Conservation (phyloP, 2,329 filamentous ascomycete species). For the Orbilia blumenaviensis region DNA sequence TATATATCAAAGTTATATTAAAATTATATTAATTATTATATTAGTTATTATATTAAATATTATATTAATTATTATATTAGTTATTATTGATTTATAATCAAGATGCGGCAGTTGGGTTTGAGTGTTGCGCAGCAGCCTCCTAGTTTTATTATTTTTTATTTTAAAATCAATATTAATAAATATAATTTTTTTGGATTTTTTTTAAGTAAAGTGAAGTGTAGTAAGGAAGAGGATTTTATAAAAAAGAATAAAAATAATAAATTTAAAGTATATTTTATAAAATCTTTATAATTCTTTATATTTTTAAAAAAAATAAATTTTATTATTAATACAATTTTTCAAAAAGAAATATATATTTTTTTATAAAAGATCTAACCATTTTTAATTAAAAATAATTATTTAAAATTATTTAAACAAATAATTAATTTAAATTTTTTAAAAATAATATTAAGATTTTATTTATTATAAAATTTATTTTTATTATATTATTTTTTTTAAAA, state of each 20-base stretch:
- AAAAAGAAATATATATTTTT: neutral
- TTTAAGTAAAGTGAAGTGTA: too few species aligned
- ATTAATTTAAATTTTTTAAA: neutral
- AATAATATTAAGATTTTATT: neutral
- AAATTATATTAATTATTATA: too few species aligned
- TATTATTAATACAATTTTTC: neutral
- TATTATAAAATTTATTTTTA: neutral
- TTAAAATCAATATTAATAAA: neutral
- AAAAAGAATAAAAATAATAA: neutral
- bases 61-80: too few species aligned
- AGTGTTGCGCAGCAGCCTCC: too few species aligned
- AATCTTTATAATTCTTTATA: neutral
- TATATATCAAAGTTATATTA: too few species aligned
- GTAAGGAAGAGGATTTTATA: neutral
- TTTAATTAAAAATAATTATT: neutral
- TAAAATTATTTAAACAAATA: neutral
- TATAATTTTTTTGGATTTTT: too few species aligned
- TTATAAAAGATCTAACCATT: neutral
- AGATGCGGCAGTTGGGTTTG: too few species aligned
- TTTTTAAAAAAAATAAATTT: neutral
- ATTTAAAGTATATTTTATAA: neutral
- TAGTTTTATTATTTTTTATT: neutral
- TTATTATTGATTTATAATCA: too few species aligned
- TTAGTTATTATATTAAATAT: too few species aligned
- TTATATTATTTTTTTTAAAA: neutral